Percentiles rank a stretch among this genome's conserved stretches.
Evolutionary conservation across 306 rosid species (phyloP).

Genomic region (Prunus salicina): DNA sequence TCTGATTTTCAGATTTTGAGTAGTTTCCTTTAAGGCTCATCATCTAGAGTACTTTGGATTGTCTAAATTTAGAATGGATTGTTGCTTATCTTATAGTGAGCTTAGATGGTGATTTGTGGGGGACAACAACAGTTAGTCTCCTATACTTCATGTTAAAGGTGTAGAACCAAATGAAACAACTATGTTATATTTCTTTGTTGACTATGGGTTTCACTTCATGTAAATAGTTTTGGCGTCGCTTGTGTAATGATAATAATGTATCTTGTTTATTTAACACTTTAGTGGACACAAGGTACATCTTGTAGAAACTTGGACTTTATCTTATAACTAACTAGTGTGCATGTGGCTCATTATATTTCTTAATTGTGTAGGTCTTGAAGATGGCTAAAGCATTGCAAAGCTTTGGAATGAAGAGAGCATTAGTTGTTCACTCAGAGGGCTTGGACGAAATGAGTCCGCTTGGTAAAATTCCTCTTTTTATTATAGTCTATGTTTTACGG

Average conservation of each 20-base stretch:
- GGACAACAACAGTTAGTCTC: not conserved
- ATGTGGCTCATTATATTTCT: slow-evolving; percentile 12
- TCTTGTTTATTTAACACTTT: not conserved
- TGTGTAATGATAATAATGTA: not conserved
- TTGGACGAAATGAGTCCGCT: slow-evolving; percentile 98
- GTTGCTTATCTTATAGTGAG: not conserved
- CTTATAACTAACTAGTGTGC: not conserved
- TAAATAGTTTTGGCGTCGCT: not conserved
- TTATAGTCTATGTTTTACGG: slow-evolving; percentile 9
- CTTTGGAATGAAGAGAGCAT: slow-evolving; percentile 91
- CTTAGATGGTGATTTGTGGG: not conserved
- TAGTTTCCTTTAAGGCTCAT: not conserved
- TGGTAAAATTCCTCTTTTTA: slow-evolving; percentile 46
- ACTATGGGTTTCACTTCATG: not conserved
- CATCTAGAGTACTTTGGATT: not conserved
- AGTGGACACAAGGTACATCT: not conserved
- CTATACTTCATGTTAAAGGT: not conserved
- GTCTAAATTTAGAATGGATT: not conserved
- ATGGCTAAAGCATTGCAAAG: slow-evolving; percentile 80
- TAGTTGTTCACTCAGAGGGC: slow-evolving; percentile 96
- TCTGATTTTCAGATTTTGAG: not conserved
- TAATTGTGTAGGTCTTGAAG: slow-evolving; percentile 61
- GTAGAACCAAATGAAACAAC: not conserved
- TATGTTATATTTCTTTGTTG: not conserved
- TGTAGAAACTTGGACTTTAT: not conserved